These are phyloP conservation scores for Arthrinium puccinioides DNA, from an alignment of 2,329 filamentous ascomycete species.

Conservation along the genomic window DNA sequence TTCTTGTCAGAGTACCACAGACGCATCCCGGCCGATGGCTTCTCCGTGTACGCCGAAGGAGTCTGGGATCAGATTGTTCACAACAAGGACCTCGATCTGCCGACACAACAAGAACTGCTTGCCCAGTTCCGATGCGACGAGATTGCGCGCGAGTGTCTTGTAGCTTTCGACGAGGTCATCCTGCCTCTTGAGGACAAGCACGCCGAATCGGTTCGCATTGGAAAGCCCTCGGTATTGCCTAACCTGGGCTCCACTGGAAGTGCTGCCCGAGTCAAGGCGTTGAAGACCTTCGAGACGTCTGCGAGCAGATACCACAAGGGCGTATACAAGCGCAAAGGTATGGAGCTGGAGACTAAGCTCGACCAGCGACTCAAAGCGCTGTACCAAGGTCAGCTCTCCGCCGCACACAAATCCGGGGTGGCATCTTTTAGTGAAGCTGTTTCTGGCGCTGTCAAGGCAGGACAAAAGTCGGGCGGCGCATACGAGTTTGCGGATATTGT, in stretches of 20 bases:
- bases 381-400: slow-evolving; percentile 80
- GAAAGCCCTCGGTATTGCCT: slow-evolving; percentile 64
- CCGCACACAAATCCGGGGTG: slow-evolving; percentile 84
- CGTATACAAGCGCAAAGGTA: slow-evolving; percentile 79
- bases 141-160: slow-evolving; percentile 81
- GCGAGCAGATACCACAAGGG: slow-evolving; percentile 95
- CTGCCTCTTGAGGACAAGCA: slow-evolving; percentile 81
- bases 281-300: slow-evolving; percentile 82
- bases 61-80: slow-evolving; percentile 98
- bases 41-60: slow-evolving; percentile 85
- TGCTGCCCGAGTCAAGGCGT: slow-evolving; percentile 60
- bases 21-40: slow-evolving; percentile 93
- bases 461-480: slow-evolving; percentile 81
- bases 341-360: slow-evolving; percentile 79
- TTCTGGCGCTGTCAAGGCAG: slow-evolving; percentile 75
- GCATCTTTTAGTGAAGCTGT: slow-evolving; percentile 82
- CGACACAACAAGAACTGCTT: slow-evolving; percentile 92
- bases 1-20: slow-evolving; percentile 94
- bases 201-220: slow-evolving; percentile 63
- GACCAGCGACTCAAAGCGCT: slow-evolving; percentile 83
- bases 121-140: slow-evolving; percentile 98
- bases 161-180: slow-evolving; percentile 77
- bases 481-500: slow-evolving; percentile 98
- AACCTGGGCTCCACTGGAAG: slow-evolving; percentile 71
- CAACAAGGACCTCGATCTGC: slow-evolving; percentile 96